Evolutionary conservation across 1,284 basidiomycete species (phyloP), one percentile per base, ranked within the genome.

Genomic region (Nidula niveotomentosa): DNA sequence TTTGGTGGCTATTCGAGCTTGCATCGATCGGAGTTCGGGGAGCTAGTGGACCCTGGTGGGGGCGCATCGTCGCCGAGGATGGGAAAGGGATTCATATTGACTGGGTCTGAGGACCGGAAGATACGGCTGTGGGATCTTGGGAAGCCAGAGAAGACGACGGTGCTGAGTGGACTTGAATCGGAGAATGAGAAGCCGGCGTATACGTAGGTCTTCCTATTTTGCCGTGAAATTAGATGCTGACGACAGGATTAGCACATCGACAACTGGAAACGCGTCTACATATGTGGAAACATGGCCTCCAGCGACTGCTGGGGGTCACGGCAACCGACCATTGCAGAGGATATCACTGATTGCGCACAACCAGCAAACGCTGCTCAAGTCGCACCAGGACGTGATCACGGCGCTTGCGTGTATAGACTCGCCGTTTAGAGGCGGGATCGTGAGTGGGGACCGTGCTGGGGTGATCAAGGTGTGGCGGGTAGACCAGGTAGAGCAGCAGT

Each of bases 371-470:
- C 70, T 94, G 34, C 72, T 94, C 48, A 86, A 83, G 64, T 78
- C 85, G 1, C 94, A 96, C 65, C 90, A 90, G 59, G 94, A 96
- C 65, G 83, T 91, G 2, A 83, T 97, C 23, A 93, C 90, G 1
- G 85, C 90, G 2, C 69, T 96, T 18, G 82, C 84, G 0, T 89
- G 90, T 58, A 85, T 96, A 52, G 93, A 96, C 60, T 83, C 89
- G 0, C 94, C 94, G 0, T 96, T 96, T 73, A 79, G 90, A 48
- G 90, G 90, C 13, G 92, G 93, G 3, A 80, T 96, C 45, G 82
- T 96, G 8, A 94, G 91, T 58, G 94, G 90, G 2, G 94, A 96
- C 67, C 79, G 90, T 37, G 76, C 86, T 15, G 92, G 92, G 2
- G 84, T 85, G 30, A 79, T 94, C 56, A 94, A 94, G 67, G 88